Evolutionary conservation across 768 basidiomycete genomes (phyloP), one percentile per base, ranked within the genome.

Genomic region (Clitopilus passeckerianus): DNA sequence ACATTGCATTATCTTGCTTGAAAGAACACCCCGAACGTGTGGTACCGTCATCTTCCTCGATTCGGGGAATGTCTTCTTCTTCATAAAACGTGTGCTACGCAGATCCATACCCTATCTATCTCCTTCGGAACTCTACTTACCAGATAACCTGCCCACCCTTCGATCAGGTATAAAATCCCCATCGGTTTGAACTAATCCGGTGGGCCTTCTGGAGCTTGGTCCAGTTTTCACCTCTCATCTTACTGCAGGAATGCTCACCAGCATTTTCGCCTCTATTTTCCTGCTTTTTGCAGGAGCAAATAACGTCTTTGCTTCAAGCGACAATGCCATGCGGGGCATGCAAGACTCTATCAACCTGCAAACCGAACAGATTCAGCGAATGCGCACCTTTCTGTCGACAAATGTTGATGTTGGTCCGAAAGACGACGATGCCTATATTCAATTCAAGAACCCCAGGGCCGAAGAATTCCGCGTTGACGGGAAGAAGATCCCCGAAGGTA

Each of bases 381-480:
- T 82, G 64, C 67, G 62, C 35, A 69, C 74, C 50, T 75, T 80
- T 56, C 62, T 80, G 30, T 74, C 69, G 22, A 71, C 77, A 16
- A 60, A 66, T 6, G 57, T 52, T 41, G 34, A 56, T 35, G 43
- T 63, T 27, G n/a, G 50, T 35, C 59, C 64, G 53, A 69, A 67
- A 58, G 37, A 41, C 10, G 37, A 41, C 10, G 64, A 62, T 8
- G 71, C 76, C 6, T 71, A 73, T 54, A 82, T 89, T 60, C 86
- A 82, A 0, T 90, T 89, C 69, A 68, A 74, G 6, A 87, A 89
- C 64, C 85, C 86, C 34, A 79, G 74, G 23, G 86, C 86, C 1
- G 74, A 82, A 20, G 60, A 76, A 57, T 81, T 80, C 61, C 72
- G 76, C 18, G 80, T 81, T 5, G 79, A 80, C 58, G 80, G 80